A percentile compares a stretch with the other conserved stretches of the same genome.
phyloP scores from a whole-genome alignment of 225 moss, liverwort and hornwort genomes.

The Takakia lepidozioides region DNA sequence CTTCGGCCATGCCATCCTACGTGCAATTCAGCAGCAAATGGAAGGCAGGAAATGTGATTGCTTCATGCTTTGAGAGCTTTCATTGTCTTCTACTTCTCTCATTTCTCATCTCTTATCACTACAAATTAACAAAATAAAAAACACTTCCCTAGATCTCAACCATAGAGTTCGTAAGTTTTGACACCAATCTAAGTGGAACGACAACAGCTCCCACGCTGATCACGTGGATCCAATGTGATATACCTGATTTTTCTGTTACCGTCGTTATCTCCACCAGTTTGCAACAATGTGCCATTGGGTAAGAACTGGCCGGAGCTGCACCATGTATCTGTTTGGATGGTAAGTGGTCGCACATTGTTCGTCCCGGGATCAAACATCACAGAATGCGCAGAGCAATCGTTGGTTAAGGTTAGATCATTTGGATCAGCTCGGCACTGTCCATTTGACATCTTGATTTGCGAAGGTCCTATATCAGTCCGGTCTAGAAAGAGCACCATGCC shows the following conservation, averaged over 20 bases:
- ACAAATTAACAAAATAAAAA: not conserved
- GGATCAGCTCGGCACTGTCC: not conserved
- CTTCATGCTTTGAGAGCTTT: not conserved
- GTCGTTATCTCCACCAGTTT: conserved; percentile 21
- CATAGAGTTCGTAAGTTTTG: too few species aligned
- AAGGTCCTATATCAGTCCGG: conserved; percentile 18
- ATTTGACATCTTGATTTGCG: conserved; percentile 14
- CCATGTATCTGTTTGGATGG: conserved; percentile 19
- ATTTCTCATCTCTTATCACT: too few species aligned
- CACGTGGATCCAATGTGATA: not conserved
- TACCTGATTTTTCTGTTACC: conserved; percentile 17
- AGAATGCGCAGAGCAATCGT: conserved; percentile 29
- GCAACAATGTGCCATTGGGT: conserved; percentile 26
- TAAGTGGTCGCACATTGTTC: conserved; percentile 11
- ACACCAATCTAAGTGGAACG: not conserved
- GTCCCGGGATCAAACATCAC: conserved; percentile 17
- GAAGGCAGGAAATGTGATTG: too few species aligned
- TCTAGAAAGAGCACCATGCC: conserved; percentile 33
- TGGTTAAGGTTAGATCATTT: not conserved
- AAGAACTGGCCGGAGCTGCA: conserved; percentile 40
- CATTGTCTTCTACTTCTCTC: too few species aligned
- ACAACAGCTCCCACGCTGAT: not conserved
- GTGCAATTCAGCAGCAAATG: too few species aligned
- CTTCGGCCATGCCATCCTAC: too few species aligned
- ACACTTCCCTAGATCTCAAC: too few species aligned